Evolutionary conservation across 2,329 filamentous ascomycete genomes (phyloP).

Genomic region (Nemania sp.): DNA sequence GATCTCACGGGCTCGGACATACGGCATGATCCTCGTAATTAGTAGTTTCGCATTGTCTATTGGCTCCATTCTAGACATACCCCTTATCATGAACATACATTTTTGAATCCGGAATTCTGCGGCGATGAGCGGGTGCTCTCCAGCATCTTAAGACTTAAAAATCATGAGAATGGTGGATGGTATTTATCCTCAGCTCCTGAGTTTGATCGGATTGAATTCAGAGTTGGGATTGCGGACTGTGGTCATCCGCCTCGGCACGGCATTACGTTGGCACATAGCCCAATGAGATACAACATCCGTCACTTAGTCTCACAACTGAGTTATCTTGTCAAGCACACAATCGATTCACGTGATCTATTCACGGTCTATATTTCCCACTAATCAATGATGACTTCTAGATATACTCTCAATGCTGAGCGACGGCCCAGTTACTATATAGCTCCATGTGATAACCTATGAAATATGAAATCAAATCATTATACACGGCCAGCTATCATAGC

Average conservation of each 20-base stretch:
- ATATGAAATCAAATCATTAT: background rate
- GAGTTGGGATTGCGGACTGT: conserved; percentile 20
- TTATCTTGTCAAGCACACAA: background rate
- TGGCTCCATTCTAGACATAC: conserved; percentile 39
- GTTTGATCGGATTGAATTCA: conserved; percentile 9
- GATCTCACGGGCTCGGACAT: conserved; percentile 45
- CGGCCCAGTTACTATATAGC: background rate
- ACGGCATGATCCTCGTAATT: conserved; percentile 42
- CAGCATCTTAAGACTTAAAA: background rate
- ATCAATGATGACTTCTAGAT: background rate
- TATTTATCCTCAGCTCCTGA: conserved; percentile 5
- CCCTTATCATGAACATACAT: background rate
- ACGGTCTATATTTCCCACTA: conserved; percentile 15
- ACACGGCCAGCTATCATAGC: background rate
- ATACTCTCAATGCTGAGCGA: background rate
- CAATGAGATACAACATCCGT: conserved; percentile 15
- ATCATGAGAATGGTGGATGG: conserved; percentile 2
- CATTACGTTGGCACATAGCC: conserved; percentile 4
- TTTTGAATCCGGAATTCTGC: background rate
- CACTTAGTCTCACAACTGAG: background rate
- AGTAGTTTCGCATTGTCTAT: conserved; percentile 33
- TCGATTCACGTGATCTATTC: background rate
- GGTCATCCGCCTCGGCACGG: conserved; percentile 27
- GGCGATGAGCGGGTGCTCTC: background rate
- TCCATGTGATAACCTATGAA: conserved; percentile 3